Conservation (phyloP, 495 filamentous ascomycete genomes). For the Aspergillus olivimuriae region DNA sequence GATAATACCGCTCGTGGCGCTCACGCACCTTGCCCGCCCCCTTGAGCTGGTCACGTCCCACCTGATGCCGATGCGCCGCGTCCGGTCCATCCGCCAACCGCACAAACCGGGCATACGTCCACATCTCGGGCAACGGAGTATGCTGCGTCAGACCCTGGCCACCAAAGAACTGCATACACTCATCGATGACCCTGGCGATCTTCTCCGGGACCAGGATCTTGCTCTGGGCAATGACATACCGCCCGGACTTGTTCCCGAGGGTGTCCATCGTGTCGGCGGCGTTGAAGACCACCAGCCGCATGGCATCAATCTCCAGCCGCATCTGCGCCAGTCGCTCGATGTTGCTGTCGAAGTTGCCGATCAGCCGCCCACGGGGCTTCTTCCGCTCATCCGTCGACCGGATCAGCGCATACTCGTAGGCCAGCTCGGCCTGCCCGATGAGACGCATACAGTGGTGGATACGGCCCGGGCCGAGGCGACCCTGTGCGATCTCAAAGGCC, state of each 20-base stretch:
- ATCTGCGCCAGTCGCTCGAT: conserved; percentile 7
- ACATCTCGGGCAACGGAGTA: conserved; percentile 9
- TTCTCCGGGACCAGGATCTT: conserved; percentile 7
- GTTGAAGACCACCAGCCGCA: conserved; percentile 6
- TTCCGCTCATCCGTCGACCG: conserved; percentile 5
- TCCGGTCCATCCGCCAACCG: conserved; percentile 9
- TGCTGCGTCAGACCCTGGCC: conserved; percentile 5
- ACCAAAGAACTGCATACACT: conserved; percentile 5
- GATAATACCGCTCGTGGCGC: neutral
- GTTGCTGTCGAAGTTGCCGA: conserved; percentile 1
- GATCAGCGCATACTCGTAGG: conserved; percentile 2
- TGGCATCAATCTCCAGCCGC: conserved; percentile 7
- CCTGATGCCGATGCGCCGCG: conserved; percentile 6
- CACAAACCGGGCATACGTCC: conserved; percentile 2
- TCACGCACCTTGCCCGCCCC: neutral
- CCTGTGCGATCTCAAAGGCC: conserved; percentile 9
- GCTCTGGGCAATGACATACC: conserved; percentile 5
- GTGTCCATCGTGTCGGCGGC: conserved; percentile 6
- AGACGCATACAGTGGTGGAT: conserved; percentile 12
- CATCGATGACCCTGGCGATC: conserved; percentile 3
- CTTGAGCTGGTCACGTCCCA: conserved; percentile 1
- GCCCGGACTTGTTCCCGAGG: neutral
- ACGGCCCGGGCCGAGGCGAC: conserved; percentile 8
- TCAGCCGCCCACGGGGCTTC: conserved; percentile 2
- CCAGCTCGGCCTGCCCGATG: conserved; percentile 6